Percentiles rank a stretch among this genome's conserved stretches.
phyloP scores from a whole-genome alignment of 805 yeast genomes.

The Teunomyces aglyptinius region DNA sequence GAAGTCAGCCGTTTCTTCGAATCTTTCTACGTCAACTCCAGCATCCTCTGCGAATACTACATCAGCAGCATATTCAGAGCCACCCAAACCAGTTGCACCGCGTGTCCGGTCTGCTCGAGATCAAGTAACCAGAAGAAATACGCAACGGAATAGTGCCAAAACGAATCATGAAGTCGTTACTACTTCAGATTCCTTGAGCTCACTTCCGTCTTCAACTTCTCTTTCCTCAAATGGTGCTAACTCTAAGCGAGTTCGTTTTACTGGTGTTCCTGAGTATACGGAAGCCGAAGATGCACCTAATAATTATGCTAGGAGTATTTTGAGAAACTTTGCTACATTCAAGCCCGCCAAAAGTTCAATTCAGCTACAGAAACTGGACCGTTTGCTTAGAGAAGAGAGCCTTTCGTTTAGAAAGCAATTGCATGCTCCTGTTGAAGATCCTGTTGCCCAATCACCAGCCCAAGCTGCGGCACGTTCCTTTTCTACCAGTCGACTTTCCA shows the following conservation, averaged over 20 bases:
- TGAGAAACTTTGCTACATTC: slow-evolving; percentile 40
- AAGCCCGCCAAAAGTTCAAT: slow-evolving; percentile 9
- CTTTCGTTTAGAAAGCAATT: slow-evolving; percentile 26
- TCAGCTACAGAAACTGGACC: slow-evolving; percentile 33
- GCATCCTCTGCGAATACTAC: slow-evolving; percentile 3
- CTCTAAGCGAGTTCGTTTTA: slow-evolving; percentile 48
- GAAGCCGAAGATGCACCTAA: slow-evolving; percentile 59
- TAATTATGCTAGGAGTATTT: slow-evolving; percentile 31
- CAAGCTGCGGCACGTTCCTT: slow-evolving; percentile 2
- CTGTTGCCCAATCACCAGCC: slow-evolving; percentile 3
- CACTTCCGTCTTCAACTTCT: slow-evolving; percentile 8
- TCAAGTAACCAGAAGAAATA: slow-evolving; percentile 27
- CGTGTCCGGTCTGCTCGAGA: slow-evolving; percentile 15
- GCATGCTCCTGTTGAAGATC: neutral
- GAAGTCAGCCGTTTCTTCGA: slow-evolving; percentile 2
- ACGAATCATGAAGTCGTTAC: neutral
- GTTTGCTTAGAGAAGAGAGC: slow-evolving; percentile 40
- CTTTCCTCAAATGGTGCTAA: slow-evolving; percentile 5
- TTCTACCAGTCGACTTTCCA: slow-evolving; percentile 14
- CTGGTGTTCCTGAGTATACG: slow-evolving; percentile 50
- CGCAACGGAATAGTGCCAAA: slow-evolving; percentile 27
- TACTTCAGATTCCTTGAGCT: neutral
- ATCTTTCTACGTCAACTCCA: neutral
- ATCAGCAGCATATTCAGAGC: too few relatives aligned
- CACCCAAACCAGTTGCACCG: neutral